Base-by-base conservation (phyloP, 2,329 filamentous ascomycete species). In the Fusarium armeniacum region DNA sequence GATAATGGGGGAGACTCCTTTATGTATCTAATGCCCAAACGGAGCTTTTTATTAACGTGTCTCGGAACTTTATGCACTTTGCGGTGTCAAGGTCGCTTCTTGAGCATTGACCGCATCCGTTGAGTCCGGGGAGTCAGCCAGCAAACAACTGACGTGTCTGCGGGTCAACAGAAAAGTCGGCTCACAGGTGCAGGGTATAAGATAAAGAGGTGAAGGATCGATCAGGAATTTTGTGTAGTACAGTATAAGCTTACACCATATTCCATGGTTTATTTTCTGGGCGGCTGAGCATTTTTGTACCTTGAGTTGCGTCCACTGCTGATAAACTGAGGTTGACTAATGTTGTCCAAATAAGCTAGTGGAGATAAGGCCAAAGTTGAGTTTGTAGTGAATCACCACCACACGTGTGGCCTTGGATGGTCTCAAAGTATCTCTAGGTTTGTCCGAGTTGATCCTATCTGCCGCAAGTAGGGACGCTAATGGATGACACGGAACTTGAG, bases 71-170 rank as follows among this genome's bases (percentile, higher is more conserved):
- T 51, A 51, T 51, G 47, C 47, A 35, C 47, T 33, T 51, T 51
- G 47, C 13, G 46, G 18, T 50, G 41, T 44, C 13, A 44, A 18
- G 15, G 41, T 50, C n/a, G 24, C 47, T 51, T 51, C 33, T 18
- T 26, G 10, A 46, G 43, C 43, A 46, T 46, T 46, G 43, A 46
- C 43, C 26, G 43, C 43, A 30, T 45, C 24, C 26, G 43, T 11
- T 20, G 43, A 46, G 43, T 30, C 47, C 33, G 22, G 33, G 32
- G 32, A 36, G 47, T 16, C 33, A 35, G 47, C 22, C 33, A 51
- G 47, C 22, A 13, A 51, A 35, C 35, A 36, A 51, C 47, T 51
- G 47, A 51, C 47, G 47, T 51, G 47, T 51, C 33, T n/a, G 47
- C 47, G 47, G 47, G 47, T 51, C 47, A 51, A 24, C 47, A 16